phyloP scores from a whole-genome alignment of 176 grass and related monocot species.

The Canna indica region DNA sequence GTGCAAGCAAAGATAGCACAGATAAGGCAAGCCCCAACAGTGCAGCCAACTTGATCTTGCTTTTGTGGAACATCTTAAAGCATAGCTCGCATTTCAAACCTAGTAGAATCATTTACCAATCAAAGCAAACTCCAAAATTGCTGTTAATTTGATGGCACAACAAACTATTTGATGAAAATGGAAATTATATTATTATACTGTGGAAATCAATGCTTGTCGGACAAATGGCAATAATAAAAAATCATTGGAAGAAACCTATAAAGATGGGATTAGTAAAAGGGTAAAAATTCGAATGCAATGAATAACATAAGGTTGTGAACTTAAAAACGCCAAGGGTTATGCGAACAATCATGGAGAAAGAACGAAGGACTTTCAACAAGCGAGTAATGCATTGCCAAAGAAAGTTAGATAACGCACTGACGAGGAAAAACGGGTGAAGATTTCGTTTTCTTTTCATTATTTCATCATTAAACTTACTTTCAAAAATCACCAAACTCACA shows the following conservation, averaged over 20 bases:
- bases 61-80: constrained; percentile 78
- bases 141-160: neutral
- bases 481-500: neutral
- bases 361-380: neutral
- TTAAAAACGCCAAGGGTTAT: neutral
- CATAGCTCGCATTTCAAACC: neutral
- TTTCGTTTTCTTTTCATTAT: neutral
- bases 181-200: neutral
- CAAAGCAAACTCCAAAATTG: neutral
- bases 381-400: neutral
- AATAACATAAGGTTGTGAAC: neutral
- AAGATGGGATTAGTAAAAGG: neutral
- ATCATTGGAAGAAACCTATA: neutral
- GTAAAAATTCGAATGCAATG: neutral
- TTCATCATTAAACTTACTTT: neutral
- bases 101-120: neutral
- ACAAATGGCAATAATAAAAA: neutral
- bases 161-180: neutral
- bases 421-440: neutral
- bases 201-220: neutral
- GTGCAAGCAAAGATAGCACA: constrained; percentile 67
- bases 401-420: neutral
- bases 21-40: constrained; percentile 64
- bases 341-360: neutral
- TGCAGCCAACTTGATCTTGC: constrained; percentile 90